A percentile compares a stretch with the other conserved stretches of the same genome.
Evolutionary conservation across 257 asterid species (phyloP).

Genomic region (Penstemon newberryi): DNA sequence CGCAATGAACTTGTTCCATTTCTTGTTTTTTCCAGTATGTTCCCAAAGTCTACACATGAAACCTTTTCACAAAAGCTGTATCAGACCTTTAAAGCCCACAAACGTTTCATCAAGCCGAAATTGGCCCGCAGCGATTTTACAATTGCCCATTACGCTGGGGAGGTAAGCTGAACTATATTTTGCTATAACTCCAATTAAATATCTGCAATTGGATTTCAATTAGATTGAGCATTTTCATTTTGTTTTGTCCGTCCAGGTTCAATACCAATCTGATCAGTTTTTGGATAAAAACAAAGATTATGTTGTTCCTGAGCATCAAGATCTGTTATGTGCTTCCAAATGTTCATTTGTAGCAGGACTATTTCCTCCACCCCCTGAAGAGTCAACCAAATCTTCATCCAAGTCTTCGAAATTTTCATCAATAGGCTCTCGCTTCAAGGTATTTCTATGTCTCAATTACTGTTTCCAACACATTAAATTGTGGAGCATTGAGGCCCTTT

Average conservation of each 20-base stretch:
- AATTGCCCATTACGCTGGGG: constrained; percentile 97
- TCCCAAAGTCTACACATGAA: constrained; percentile 97
- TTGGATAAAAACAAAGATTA: constrained; percentile 97
- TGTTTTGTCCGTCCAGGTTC: constrained; percentile 61
- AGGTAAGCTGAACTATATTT: constrained; percentile 55
- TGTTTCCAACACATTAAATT: constrained; percentile 15
- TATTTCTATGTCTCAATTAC: constrained; percentile 26
- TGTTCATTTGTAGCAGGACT: constrained; percentile 85
- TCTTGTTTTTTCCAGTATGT: constrained; percentile 72
- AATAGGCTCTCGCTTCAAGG: constrained; percentile 96
- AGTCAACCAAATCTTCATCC: constrained; percentile 70
- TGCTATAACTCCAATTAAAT: constrained; percentile 9
- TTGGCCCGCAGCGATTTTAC: constrained; percentile 90
- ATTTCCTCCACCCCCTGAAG: constrained; percentile 84
- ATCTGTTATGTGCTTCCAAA: constrained; percentile 69
- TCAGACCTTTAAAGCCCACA: constrained; percentile 85
- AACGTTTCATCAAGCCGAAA: constrained; percentile 94
- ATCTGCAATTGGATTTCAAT: constrained; percentile 24
- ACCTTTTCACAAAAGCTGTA: constrained; percentile 92
- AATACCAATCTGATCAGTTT: constrained; percentile 87
- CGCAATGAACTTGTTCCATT: constrained; percentile 27
- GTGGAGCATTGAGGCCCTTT: not conserved
- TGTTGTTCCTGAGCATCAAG: constrained; percentile 97
- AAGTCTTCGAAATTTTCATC: constrained; percentile 97
- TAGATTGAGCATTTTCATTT: constrained; percentile 23